Percentiles rank a stretch among this genome's conserved stretches.
Conservation (phyloP, 345 rosid species). For the Adansonia digitata region DNA sequence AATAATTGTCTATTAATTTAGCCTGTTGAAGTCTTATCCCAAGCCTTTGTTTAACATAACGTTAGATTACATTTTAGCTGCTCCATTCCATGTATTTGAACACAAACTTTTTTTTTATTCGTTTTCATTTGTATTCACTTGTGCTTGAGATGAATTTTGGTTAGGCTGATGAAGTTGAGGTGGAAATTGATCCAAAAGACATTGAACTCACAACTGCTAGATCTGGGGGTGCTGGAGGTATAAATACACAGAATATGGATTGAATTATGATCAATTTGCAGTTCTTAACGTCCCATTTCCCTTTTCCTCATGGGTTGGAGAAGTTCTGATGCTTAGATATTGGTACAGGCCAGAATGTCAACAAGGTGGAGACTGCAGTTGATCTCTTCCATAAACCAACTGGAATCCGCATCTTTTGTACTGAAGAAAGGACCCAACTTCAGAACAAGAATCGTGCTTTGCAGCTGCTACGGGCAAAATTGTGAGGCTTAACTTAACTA, state of each 20-base stretch:
- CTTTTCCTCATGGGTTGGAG: not conserved
- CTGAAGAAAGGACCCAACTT: slow-evolving; percentile 91
- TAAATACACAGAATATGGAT: slow-evolving; percentile 6
- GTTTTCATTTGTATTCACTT: not conserved
- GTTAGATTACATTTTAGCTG: slow-evolving; percentile 5
- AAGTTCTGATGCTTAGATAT: slow-evolving; percentile 14
- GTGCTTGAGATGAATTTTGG: slow-evolving; percentile 14
- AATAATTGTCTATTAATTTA: not conserved
- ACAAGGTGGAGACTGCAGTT: slow-evolving; percentile 96
- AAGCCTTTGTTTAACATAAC: not conserved
- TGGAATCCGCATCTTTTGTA: slow-evolving; percentile 93
- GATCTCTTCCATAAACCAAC: slow-evolving; percentile 92
- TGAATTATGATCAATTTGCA: not conserved
- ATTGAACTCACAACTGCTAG: slow-evolving; percentile 92
- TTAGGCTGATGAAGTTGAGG: slow-evolving; percentile 95
- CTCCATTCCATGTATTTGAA: not conserved
- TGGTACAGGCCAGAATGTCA: slow-evolving; percentile 87
- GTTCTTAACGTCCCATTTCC: not conserved
- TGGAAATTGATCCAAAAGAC: slow-evolving; percentile 90
- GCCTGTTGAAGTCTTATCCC: not conserved
- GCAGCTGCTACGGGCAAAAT: slow-evolving; percentile 90
- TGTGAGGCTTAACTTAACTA: slow-evolving; percentile 38
- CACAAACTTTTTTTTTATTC: not conserved
- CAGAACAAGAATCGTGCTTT: slow-evolving; percentile 72
- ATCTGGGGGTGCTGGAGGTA: slow-evolving; percentile 99